phyloP scores from a whole-genome alignment of 2,329 filamentous ascomycete species.

The Sporothrix schenckii region DNA sequence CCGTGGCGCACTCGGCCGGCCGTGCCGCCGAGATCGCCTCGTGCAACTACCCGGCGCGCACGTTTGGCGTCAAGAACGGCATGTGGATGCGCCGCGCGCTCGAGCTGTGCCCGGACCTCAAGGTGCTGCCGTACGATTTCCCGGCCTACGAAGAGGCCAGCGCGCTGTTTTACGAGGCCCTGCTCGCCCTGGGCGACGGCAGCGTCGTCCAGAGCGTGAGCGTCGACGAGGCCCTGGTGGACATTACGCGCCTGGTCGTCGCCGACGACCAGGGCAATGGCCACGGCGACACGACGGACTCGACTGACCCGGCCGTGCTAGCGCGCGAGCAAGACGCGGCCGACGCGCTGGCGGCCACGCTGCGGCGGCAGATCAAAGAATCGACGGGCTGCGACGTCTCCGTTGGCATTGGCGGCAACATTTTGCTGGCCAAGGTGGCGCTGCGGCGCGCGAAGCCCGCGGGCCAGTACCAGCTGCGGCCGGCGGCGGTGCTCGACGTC shows the following conservation, averaged over 20 bases:
- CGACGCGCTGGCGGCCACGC: constrained; percentile 66
- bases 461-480: constrained; percentile 85
- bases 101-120: constrained; percentile 80
- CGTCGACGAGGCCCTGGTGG: constrained; percentile 90
- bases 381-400: constrained; percentile 86
- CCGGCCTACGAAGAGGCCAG: constrained; percentile 92
- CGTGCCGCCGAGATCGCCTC: constrained; percentile 93
- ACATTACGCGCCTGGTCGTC: constrained; percentile 73
- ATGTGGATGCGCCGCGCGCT: constrained; percentile 98
- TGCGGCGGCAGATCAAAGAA: constrained; percentile 71
- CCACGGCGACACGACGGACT: constrained; percentile 53
- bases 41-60: constrained; percentile 90
- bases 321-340: constrained; percentile 79
- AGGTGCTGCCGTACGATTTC: constrained; percentile 94
- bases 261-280: constrained; percentile 61
- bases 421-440: constrained; percentile 88
- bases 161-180: constrained; percentile 79
- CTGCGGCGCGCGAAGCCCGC: constrained; percentile 91
- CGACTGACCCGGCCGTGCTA: constrained; percentile 66
- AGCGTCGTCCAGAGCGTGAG: constrained; percentile 91
- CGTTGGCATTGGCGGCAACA: constrained; percentile 88
- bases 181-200: constrained; percentile 69
- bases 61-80: constrained; percentile 88
- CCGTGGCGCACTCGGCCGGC: constrained; percentile 84
- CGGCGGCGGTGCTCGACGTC: constrained; percentile 72